Evolutionary conservation across 768 basidiomycete species (phyloP), one percentile per base, ranked within the genome.

Genomic region (Boletus sp.): DNA sequence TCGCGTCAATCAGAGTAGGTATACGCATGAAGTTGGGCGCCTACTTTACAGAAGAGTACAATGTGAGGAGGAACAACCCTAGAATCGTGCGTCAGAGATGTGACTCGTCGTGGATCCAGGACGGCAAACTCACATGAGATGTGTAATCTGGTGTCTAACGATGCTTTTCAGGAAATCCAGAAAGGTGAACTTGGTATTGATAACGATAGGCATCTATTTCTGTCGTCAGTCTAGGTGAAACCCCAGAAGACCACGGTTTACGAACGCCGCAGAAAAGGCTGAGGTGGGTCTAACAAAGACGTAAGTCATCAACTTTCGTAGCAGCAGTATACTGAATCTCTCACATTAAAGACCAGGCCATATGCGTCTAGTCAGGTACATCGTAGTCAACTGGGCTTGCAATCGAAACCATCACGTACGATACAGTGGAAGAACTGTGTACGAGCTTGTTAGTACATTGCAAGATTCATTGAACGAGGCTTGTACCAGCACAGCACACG

Each of bases 261-360:
- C 80, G 52, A 64, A 86, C 84, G 44, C 77, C 80, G 39, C 72
- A 71, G 60, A 82, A 86, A 32, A 88, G 55, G 46, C 78, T 69
- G 52, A 74, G 80, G 63, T 87, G 86, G 37, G 84, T 64, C 84
- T 85, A 50, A 21, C 66, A 72, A 45, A 70, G 68, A 51, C 70
- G 68, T 69, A 32, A 43, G 32, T 57, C 44, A 60, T 42, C 15
- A 21, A 35, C 23, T 4, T 32, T 10, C 8, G 4, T 5, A 19
- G 17, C 1, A 30, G 19, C 48, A 19, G 32, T 5, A 41, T 21
- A 58, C 13, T 0, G 39, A 30, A 39, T n/a, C 7, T 40, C 76
- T 57, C 48, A 83, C 79, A 66, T 79, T 82, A 53, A 84, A 77
- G 19, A 85, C 77, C 23, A 87, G 65, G 15, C 86, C 85, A 64